phyloP scores from a whole-genome alignment of 2,329 filamentous ascomycete species.

The Epichloe coenophiala region DNA sequence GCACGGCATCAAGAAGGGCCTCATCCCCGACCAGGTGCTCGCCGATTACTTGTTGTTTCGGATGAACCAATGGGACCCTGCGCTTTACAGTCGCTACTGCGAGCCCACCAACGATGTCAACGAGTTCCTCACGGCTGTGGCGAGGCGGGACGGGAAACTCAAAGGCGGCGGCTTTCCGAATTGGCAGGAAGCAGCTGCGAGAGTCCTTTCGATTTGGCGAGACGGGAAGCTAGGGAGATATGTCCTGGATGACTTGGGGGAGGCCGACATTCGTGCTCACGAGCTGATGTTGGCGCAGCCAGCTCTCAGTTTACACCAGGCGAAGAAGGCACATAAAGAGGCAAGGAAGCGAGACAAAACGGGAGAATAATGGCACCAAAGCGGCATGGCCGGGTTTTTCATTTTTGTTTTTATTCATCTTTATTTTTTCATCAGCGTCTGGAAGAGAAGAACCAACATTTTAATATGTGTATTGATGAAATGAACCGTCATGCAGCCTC shows the following conservation, averaged over 20 bases:
- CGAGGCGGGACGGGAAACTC: conserved; percentile 61
- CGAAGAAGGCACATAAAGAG: conserved; percentile 52
- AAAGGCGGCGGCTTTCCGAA: conserved; percentile 59
- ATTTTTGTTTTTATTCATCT: no score
- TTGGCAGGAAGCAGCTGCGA: conserved; percentile 59
- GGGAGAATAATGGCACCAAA: background rate
- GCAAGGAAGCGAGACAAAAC: conserved; percentile 31
- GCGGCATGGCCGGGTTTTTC: background rate
- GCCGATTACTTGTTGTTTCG: conserved; percentile 85
- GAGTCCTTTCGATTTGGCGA: conserved; percentile 73
- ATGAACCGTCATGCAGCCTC: conserved; percentile 1
- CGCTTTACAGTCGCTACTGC: conserved; percentile 47
- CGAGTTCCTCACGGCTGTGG: conserved; percentile 57
- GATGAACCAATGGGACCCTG: conserved; percentile 55
- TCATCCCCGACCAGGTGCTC: conserved; percentile 64
- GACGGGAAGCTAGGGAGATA: conserved; percentile 63
- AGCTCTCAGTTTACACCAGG: conserved; percentile 51
- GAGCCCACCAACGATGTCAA: conserved; percentile 74
- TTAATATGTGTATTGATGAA: background rate
- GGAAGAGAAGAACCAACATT: background rate
- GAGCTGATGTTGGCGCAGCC: conserved; percentile 33
- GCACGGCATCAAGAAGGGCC: conserved; percentile 78
- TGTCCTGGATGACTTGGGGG: conserved; percentile 62
- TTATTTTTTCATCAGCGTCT: background rate
- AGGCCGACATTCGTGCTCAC: conserved; percentile 39